These are phyloP conservation scores for Diaporthe sp. DNA, from an alignment of 2,329 filamentous ascomycete genomes.

Conservation along the genomic window DNA sequence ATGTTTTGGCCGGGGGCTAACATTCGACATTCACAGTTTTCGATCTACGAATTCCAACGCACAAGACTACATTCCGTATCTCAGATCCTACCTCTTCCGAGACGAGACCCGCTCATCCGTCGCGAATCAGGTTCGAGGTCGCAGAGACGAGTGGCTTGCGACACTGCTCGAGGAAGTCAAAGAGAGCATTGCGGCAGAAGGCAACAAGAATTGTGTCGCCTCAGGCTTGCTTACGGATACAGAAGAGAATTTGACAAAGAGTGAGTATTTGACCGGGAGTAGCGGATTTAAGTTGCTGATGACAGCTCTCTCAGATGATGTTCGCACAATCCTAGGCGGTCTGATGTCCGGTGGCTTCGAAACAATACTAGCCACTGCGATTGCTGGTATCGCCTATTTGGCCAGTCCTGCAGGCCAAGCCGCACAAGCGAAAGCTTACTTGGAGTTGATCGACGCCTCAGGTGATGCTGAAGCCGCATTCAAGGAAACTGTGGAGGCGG, in stretches of 20 bases:
- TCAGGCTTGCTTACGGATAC: slow-evolving; percentile 27
- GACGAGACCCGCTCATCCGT: neutral
- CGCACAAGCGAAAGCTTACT: slow-evolving; percentile 42
- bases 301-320: slow-evolving; percentile 33
- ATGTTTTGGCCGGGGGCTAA: neutral
- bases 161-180: slow-evolving; percentile 26
- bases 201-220: slow-evolving; percentile 24
- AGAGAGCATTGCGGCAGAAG: neutral
- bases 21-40: neutral
- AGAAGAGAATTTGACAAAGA: slow-evolving; percentile 15
- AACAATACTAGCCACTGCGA: slow-evolving; percentile 44
- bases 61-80: slow-evolving; percentile 31
- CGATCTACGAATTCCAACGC: slow-evolving; percentile 33
- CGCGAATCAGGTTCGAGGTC: slow-evolving; percentile 7
- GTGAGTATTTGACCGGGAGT: neutral
- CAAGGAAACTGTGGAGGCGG: slow-evolving; percentile 36
- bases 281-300: neutral
- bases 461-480: slow-evolving; percentile 18
- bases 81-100: slow-evolving; percentile 17
- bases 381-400: slow-evolving; percentile 44
- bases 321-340: slow-evolving; percentile 44
- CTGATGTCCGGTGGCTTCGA: slow-evolving; percentile 47
- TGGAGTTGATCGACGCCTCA: slow-evolving; percentile 39
- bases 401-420: slow-evolving; percentile 41
- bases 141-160: slow-evolving; percentile 31